Percentiles rank a stretch among this genome's conserved stretches.
Conservation (phyloP, 805 yeast genomes). For the Starmerella tilneyi region DNA sequence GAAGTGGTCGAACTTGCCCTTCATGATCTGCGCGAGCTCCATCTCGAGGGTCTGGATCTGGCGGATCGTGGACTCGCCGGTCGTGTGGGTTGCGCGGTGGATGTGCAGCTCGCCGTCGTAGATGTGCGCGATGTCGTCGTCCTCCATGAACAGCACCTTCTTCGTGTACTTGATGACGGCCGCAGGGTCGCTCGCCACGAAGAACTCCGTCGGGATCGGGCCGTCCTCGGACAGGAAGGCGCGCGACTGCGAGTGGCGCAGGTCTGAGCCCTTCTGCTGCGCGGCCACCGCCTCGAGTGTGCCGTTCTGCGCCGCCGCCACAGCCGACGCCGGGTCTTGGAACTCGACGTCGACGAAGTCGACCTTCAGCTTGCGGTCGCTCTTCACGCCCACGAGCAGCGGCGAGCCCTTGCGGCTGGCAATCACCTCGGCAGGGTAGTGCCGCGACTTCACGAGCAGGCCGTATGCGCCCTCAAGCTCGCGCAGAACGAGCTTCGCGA, state of each 20-base stretch:
- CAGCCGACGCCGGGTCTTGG: constrained; percentile 44
- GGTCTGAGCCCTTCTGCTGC: constrained; percentile 39
- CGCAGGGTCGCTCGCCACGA: constrained; percentile 92
- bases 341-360: constrained; percentile 98
- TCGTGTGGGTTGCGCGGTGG: constrained; percentile 85
- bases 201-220: constrained; percentile 91
- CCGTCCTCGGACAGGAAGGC: constrained; percentile 94
- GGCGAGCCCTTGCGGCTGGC: constrained; percentile 99
- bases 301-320: constrained; percentile 23
- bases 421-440: constrained; percentile 89
- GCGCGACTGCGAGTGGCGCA: constrained; percentile 88
- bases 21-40: constrained; percentile 96
- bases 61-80: constrained; percentile 79
- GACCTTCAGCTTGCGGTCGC: constrained; percentile 88
- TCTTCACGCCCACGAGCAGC: constrained; percentile 85
- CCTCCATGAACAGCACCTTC: constrained; percentile 91
- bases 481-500: constrained; percentile 81
- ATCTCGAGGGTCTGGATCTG: constrained; percentile 92
- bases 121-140: constrained; percentile 97
- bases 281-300: constrained; percentile 39
- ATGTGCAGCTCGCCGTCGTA: constrained; percentile 97
- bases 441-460: constrained; percentile 77
- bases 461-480: constrained; percentile 98
- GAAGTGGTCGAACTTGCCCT: constrained; percentile 90
- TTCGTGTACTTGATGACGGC: constrained; percentile 95